Base-by-base conservation (phyloP, 2,329 filamentous ascomycete genomes). In the Zelopaecilomyces penicillatus region DNA sequence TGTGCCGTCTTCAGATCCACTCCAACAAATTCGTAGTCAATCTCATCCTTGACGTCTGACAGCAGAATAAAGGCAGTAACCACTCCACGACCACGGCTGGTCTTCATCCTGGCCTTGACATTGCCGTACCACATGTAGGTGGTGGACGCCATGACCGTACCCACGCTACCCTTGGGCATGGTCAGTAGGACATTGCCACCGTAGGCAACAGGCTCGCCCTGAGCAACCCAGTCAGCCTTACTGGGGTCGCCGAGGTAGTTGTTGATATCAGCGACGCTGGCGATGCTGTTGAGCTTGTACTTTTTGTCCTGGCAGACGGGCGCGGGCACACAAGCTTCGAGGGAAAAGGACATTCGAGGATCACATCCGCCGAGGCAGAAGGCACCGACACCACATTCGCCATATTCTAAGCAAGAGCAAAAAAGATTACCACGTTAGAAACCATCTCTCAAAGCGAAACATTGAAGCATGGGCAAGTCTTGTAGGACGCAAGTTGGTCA, bases 111-210 rank as follows among this genome's bases (percentile, higher is more conserved):
- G 44, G 87, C 88, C 64, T 84, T 85, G 57, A 95, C 83, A 65
- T 86, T 95, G 60, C 93, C 93, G 65, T 97, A 98, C 93, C 93
- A 97, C 67, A 98, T 83, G 68, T 96, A 97, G 53, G 80, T 75
- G 46, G 88, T 91, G 6, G 78, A 75, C 52, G 89, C 85, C 44
- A 98, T 69, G 38, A 98, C 79, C 7, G 93, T 96, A 44, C 93
- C 93, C 35, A 87, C 85, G 31, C 85, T 90, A 55, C 84, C 76
- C 52, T 83, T 78, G 36, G 87, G 81, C 91, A 98, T 95, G 53
- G 91, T 97, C 59, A 98, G 72, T 42, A 96, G 72, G 3, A 93
- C 71, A 51, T 81, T 79, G 61, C 82, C 78, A 46, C 86, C 70
- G 66, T 83, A 82, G 30, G 70, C 57, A 36, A 86, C 72, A 10